Percentiles rank a stretch among this genome's conserved stretches.
phyloP scores from a whole-genome alignment of 768 basidiomycete species.

The Lactarius quietus region DNA sequence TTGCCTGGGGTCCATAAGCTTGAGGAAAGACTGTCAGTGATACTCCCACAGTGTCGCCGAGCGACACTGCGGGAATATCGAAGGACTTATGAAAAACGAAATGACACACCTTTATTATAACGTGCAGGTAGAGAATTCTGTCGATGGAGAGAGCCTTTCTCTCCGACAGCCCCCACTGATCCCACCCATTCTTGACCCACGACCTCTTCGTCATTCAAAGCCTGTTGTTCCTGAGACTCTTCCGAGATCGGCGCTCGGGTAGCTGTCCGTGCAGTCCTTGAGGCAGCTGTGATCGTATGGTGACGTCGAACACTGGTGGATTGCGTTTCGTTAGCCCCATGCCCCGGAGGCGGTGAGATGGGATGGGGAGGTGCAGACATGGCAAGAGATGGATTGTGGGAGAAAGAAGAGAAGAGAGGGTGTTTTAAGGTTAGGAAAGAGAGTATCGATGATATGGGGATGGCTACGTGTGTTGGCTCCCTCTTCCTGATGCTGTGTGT shows the following conservation, averaged over 20 bases:
- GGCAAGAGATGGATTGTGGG: neutral
- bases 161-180: conserved; percentile 22
- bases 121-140: conserved; percentile 26
- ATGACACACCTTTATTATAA: conserved; percentile 25
- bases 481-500: neutral
- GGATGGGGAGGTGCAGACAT: conserved; percentile 24
- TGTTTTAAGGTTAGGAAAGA: neutral
- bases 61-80: neutral
- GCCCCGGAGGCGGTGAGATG: conserved; percentile 24
- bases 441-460: conserved; percentile 4
- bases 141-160: conserved; percentile 27
- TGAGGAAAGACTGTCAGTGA: conserved; percentile 7
- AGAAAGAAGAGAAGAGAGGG: neutral
- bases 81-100: neutral
- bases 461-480: neutral
- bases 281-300: conserved; percentile 27
- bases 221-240: conserved; percentile 24
- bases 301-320: conserved; percentile 24
- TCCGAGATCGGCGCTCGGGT: conserved; percentile 25
- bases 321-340: conserved; percentile 4
- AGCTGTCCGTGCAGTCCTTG: conserved; percentile 21
- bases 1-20: conserved; percentile 25
- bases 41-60: neutral
- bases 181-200: conserved; percentile 21
- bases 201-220: conserved; percentile 25